These are phyloP conservation scores for Xylaria bambusicola DNA, from an alignment of 495 filamentous ascomycete genomes.

Conservation along the genomic window DNA sequence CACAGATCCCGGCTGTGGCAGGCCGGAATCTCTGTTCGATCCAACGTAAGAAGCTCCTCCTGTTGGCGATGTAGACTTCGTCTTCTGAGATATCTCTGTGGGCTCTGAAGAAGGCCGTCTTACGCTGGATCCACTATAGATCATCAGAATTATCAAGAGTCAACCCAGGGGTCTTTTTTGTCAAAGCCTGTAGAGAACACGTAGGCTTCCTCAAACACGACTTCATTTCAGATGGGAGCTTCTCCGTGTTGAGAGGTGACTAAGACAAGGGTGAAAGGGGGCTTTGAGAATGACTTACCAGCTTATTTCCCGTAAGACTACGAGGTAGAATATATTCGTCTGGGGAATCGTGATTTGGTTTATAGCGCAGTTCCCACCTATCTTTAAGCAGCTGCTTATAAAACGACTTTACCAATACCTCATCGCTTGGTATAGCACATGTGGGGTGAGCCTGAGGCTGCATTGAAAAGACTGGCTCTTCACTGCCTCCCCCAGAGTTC, in stretches of 20 bases:
- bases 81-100: neutral
- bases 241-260: neutral
- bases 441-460: neutral
- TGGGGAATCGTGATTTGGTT: neutral
- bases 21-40: neutral
- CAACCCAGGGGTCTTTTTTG: neutral
- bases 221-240: no score
- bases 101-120: neutral
- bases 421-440: neutral
- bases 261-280: neutral
- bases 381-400: neutral
- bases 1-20: neutral
- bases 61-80: neutral
- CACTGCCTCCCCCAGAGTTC: neutral
- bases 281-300: neutral
- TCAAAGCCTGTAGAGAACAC: no score
- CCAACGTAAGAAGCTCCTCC: neutral
- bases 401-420: constrained; percentile 1
- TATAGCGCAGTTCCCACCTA: neutral
- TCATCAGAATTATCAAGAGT: neutral
- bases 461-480: neutral
- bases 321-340: neutral
- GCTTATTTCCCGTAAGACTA: neutral
- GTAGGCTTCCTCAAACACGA: neutral
- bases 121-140: constrained; percentile 1